Percentiles rank a stretch among this genome's conserved stretches.
Conservation (phyloP, 1,139 yeast genomes). For the Meyerozyma smithsonii region DNA sequence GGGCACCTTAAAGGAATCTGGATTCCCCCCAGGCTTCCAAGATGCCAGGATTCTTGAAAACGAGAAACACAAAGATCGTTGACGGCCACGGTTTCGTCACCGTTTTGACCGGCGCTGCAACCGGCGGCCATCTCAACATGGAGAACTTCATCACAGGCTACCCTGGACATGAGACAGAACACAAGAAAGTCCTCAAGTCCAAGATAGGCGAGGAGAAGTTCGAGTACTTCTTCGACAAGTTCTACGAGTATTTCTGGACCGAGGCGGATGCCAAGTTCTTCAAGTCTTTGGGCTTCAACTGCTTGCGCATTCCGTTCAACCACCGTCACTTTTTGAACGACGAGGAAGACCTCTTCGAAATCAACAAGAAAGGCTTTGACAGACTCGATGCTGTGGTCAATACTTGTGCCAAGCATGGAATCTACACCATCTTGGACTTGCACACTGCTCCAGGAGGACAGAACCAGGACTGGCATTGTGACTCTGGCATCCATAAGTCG, state of each 20-base stretch:
- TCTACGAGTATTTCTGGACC: conserved; percentile 46
- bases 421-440: conserved; percentile 41
- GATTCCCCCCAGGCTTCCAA: background rate
- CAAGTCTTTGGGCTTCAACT: conserved; percentile 34
- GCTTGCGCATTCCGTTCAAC: conserved; percentile 44
- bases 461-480: conserved; percentile 48
- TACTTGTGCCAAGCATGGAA: conserved; percentile 30
- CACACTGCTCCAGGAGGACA: conserved; percentile 48
- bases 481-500: conserved; percentile 38
- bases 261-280: conserved; percentile 39
- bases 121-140: conserved; percentile 46
- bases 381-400: conserved; percentile 35
- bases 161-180: conserved; percentile 46
- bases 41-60: conserved; percentile 15
- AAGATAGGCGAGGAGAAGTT: conserved; percentile 39
- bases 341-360: conserved; percentile 27
- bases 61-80: conserved; percentile 36
- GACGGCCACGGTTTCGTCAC: conserved; percentile 28
- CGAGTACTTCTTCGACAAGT: conserved; percentile 40
- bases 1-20: background rate
- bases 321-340: conserved; percentile 43
- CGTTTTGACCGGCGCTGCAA: conserved; percentile 37
- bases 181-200: conserved; percentile 28
- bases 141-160: conserved; percentile 48
- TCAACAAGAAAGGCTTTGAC: conserved; percentile 38